Evolutionary conservation across 2,329 filamentous ascomycete genomes (phyloP), one percentile per base, ranked within the genome.

Genomic region (Neofusicoccum kwambonambiense): DNA sequence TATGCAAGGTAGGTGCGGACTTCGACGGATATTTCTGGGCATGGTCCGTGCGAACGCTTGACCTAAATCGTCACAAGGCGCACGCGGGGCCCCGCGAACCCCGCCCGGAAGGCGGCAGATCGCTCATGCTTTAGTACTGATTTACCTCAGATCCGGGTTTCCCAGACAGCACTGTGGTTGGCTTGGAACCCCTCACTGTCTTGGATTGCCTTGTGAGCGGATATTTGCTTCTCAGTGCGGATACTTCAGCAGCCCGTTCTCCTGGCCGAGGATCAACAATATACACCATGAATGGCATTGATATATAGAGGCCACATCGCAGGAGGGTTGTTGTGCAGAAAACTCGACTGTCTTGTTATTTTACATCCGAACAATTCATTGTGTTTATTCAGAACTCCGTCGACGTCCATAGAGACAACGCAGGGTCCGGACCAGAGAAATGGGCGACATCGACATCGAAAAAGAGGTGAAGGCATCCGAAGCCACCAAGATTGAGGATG

Each of bases 11-110:
- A 45, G n/a, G 3, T 8, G 4, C 54, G 41, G 54, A 58, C 42
- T 34, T 58, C 41, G 41, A 45, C 54, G 54, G 54, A 58, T 58
- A 58, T 47, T 15, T 17, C 41, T 58, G 54, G 47, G 11, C 47
- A 11, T 22, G 22, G 47, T 4, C 5, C 13, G 54, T 37, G 41
- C 15, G 41, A 41, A 45, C 22, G 13, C 41, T 45, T 58, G 54
- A 58, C 54, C 54, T 15, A 35, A 58, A 47, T 31, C 54, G 54
- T 58, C 15, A 35, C 54, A 45, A 11, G n/a, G 15, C 27, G 41
- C 13, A 17, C 39, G 37, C 39, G 22, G 37, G 11, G 42, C 39
- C 52, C 54, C 54, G 54, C 54, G 45, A 44, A 19, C 13, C 42
- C 41, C 7, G 3, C 50, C 4, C n/a, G 3, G 9, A n/a, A 3